Conservation (phyloP, 2,329 filamentous ascomycete genomes). For the Penicillium sp. region DNA sequence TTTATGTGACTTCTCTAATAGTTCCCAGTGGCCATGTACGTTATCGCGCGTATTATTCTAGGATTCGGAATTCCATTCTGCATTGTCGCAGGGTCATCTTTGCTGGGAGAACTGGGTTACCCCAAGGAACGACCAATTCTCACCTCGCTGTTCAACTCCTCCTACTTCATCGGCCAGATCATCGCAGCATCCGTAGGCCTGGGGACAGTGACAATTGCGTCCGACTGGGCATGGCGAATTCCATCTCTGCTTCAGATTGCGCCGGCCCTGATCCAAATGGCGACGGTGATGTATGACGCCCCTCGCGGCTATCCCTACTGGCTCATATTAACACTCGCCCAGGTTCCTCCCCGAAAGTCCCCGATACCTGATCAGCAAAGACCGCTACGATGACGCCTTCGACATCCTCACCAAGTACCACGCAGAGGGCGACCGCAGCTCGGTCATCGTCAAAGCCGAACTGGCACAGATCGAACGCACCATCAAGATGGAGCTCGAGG, state of each 20-base stretch:
- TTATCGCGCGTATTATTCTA: conserved; percentile 61
- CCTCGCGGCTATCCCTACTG: not conserved
- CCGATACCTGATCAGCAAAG: conserved; percentile 15
- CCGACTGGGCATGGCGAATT: conserved; percentile 51
- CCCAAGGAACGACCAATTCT: conserved; percentile 63
- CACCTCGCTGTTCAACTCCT: conserved; percentile 63
- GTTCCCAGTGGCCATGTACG: conserved; percentile 58
- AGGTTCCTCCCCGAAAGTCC: conserved; percentile 33
- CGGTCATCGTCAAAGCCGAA: conserved; percentile 59
- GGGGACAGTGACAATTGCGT: conserved; percentile 36
- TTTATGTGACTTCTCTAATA: not conserved
- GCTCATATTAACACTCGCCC: not conserved
- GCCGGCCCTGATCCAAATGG: conserved; percentile 29
- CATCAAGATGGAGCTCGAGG: conserved; percentile 57
- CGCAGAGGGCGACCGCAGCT: conserved; percentile 55
- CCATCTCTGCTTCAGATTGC: conserved; percentile 49
- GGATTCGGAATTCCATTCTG: conserved; percentile 63
- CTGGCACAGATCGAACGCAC: conserved; percentile 63
- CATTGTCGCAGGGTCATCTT: conserved; percentile 59
- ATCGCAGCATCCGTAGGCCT: conserved; percentile 31
- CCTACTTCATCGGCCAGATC: conserved; percentile 34
- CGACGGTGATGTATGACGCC: conserved; percentile 28
- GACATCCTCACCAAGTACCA: conserved; percentile 47
- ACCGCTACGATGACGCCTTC: conserved; percentile 30
- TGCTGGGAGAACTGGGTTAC: conserved; percentile 63